Evolutionary conservation across 495 filamentous ascomycete genomes (phyloP).

Genomic region (Chaetomium tenue): DNA sequence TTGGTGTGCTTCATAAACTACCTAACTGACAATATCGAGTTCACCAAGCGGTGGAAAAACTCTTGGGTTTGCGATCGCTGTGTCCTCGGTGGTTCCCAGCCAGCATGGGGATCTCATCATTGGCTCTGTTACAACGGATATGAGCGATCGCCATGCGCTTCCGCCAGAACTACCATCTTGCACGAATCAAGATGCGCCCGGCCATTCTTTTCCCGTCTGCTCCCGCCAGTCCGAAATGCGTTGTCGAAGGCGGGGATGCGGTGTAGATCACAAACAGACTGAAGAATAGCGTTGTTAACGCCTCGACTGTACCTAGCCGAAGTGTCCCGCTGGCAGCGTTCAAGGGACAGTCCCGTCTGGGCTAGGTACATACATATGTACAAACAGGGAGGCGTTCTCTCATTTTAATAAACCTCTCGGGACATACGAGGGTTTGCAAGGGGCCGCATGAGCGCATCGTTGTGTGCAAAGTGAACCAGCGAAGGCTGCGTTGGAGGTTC

Average conservation of each 20-base stretch:
- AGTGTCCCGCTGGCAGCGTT: neutral
- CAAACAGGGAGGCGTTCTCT: neutral
- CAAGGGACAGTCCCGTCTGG: neutral
- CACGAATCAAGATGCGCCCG: neutral
- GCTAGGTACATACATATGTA: neutral
- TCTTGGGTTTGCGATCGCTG: neutral
- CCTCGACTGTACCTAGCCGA: neutral
- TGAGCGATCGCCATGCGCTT: slow-evolving; percentile 12
- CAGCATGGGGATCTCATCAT: slow-evolving; percentile 1
- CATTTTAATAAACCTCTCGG: neutral
- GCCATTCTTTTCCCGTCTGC: neutral
- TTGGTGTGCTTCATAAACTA: neutral
- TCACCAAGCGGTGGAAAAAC: neutral
- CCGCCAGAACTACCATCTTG: neutral
- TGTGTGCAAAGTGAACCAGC: neutral
- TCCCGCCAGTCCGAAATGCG: neutral
- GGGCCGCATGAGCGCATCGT: too few relatives aligned
- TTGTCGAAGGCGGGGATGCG: neutral
- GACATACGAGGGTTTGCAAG: neutral
- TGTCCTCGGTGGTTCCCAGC: neutral
- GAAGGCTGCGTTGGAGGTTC: neutral
- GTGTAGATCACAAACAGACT: slow-evolving; percentile 1
- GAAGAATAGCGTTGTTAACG: neutral
- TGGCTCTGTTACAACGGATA: neutral
- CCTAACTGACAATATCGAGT: too few relatives aligned